Conservation (phyloP, 805 yeast genomes). For the Naumovozyma dairenensis region DNA sequence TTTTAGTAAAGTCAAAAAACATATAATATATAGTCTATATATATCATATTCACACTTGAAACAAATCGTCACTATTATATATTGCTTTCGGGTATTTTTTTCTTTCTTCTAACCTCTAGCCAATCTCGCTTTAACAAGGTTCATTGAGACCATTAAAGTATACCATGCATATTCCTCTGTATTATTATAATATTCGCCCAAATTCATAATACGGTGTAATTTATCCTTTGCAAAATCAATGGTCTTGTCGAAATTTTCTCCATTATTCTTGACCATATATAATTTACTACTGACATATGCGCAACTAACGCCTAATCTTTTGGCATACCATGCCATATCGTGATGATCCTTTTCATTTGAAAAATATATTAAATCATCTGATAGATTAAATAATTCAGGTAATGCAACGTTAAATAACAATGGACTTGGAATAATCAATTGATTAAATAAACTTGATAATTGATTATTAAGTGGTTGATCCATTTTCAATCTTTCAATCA, state of each 20-base stretch:
- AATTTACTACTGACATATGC: conserved; percentile 69
- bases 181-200: conserved; percentile 53
- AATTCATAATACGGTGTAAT: conserved; percentile 39
- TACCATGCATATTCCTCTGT: conserved; percentile 72
- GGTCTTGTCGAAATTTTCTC: conserved; percentile 47
- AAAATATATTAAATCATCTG: conserved; percentile 75
- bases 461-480: conserved; percentile 31
- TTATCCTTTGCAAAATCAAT: conserved; percentile 52
- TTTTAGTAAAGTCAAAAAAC: no score
- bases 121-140: conserved; percentile 61
- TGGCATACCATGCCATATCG: conserved; percentile 90
- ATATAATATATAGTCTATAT: neutral
- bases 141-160: conserved; percentile 49
- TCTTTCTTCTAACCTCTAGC: conserved; percentile 37
- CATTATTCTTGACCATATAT: conserved; percentile 68
- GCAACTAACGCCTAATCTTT: conserved; percentile 59
- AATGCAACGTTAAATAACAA: conserved; percentile 44
- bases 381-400: conserved; percentile 59
- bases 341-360: conserved; percentile 65
- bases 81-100: no score
- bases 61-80: no score
- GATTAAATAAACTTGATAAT: conserved; percentile 37
- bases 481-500: conserved; percentile 39
- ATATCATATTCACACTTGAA: no score
- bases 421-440: conserved; percentile 51